Percentiles rank a stretch among this genome's conserved stretches.
phyloP scores from a whole-genome alignment of 345 rosid species.

The Syzygium aqueum region DNA sequence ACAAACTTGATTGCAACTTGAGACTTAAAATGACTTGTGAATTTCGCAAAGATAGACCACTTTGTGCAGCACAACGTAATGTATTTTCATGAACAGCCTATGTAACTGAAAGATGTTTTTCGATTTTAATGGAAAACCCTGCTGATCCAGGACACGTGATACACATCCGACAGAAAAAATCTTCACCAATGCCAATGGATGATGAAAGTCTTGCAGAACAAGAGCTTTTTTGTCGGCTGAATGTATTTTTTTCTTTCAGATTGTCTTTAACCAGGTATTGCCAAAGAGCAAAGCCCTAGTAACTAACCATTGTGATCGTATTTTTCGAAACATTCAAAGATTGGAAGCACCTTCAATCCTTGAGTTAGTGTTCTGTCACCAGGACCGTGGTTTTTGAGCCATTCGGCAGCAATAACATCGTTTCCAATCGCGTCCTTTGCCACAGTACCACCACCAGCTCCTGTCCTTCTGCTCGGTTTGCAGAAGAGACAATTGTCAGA shows the following conservation, averaged over 20 bases:
- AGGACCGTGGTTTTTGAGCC: constrained; percentile 83
- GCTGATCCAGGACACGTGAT: background rate
- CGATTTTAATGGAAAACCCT: background rate
- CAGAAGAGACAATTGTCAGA: background rate
- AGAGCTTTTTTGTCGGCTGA: background rate
- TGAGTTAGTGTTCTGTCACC: constrained; percentile 87
- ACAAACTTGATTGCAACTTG: background rate
- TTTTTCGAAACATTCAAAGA: background rate
- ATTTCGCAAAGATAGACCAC: background rate
- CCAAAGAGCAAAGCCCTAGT: background rate
- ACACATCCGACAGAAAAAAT: background rate
- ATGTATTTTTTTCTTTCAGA: background rate
- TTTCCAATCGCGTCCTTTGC: constrained; percentile 94
- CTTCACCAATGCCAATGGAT: background rate
- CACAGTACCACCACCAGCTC: constrained; percentile 52
- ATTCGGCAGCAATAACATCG: constrained; percentile 52
- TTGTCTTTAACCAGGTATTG: background rate
- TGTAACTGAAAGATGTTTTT: background rate
- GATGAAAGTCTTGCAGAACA: background rate
- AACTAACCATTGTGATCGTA: background rate
- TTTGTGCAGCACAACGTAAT: background rate
- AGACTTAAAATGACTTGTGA: background rate
- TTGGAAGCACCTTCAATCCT: constrained; percentile 64
- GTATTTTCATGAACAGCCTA: background rate
- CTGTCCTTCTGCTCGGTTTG: constrained; percentile 26